Conservation (phyloP, 208 protist species). For the Crithidia sp. region DNA sequence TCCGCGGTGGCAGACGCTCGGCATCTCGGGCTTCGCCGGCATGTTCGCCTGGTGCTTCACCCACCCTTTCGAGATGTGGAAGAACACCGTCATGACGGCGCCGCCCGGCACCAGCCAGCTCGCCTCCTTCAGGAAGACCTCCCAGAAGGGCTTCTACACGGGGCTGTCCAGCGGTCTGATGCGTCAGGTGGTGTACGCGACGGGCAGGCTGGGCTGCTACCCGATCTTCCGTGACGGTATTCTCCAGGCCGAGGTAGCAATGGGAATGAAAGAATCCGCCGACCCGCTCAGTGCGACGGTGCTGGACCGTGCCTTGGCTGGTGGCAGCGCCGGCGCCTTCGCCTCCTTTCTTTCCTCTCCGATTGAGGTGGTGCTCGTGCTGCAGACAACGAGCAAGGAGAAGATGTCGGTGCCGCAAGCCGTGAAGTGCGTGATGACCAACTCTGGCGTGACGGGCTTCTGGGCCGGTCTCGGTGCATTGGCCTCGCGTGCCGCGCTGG, state of each 20-base stretch:
- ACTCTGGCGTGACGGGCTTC: constrained; percentile 68
- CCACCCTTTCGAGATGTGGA: constrained; percentile 94
- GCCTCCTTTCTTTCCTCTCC: constrained; percentile 88
- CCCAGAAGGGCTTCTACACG: constrained; percentile 80
- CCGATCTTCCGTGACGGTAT: constrained; percentile 88
- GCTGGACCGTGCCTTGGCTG: constrained; percentile 79
- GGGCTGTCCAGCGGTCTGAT: constrained; percentile 77
- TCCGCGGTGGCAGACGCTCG: constrained; percentile 64
- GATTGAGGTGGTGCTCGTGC: constrained; percentile 90
- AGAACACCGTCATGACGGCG: constrained; percentile 91
- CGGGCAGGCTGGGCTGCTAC: constrained; percentile 89
- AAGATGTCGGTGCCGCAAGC: constrained; percentile 65
- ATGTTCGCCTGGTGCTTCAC: constrained; percentile 91
- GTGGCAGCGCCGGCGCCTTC: constrained; percentile 78
- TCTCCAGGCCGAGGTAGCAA: constrained; percentile 44
- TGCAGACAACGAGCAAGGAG: constrained; percentile 84
- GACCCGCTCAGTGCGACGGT: constrained; percentile 60
- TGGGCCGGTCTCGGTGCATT: constrained; percentile 88
- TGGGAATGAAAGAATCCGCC: constrained; percentile 46
- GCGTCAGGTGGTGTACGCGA: constrained; percentile 93
- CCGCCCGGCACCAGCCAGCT: constrained; percentile 55
- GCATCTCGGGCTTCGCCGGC: constrained; percentile 80
- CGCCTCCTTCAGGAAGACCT: constrained; percentile 48
- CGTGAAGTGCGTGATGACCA: constrained; percentile 42
- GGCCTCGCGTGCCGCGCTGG: constrained; percentile 80